phyloP scores from a whole-genome alignment of 2,329 filamentous ascomycete species.

The Elsinoe perseae region DNA sequence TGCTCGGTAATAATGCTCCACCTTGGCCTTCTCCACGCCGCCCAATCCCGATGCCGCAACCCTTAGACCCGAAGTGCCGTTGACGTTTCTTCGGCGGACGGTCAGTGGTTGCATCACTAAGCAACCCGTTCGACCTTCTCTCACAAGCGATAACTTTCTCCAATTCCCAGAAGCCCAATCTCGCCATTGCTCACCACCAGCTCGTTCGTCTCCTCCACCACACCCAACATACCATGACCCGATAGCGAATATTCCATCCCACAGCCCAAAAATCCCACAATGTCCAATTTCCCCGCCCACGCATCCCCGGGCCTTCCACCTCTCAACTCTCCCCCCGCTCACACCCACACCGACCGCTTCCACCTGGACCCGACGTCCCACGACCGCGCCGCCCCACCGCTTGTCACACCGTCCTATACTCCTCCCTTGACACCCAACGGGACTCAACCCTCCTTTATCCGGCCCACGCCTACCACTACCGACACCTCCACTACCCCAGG shows the following conservation, averaged over 20 bases:
- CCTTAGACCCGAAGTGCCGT: not conserved
- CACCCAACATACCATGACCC: not conserved
- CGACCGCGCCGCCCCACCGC: conserved; percentile 19
- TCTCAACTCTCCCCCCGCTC: conserved; percentile 46
- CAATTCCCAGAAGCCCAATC: not conserved
- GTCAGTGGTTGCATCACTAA: conserved; percentile 9
- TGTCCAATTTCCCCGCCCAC: conserved; percentile 31
- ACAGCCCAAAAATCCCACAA: not conserved
- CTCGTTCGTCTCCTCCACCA: not conserved
- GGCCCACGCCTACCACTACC: conserved; percentile 25
- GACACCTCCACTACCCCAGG: conserved; percentile 24
- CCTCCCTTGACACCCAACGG: conserved; percentile 38
- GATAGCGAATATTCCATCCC: not conserved
- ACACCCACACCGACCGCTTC: conserved; percentile 35
- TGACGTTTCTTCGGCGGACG: conserved; percentile 5
- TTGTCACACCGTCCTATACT: conserved; percentile 37
- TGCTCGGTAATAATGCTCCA: conserved; percentile 11
- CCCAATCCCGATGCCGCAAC: not conserved
- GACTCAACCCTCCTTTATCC: conserved; percentile 24
- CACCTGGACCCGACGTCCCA: conserved; percentile 33
- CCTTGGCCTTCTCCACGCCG: not conserved
- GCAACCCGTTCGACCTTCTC: not conserved
- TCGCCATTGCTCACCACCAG: not conserved
- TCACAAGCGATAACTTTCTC: not conserved
- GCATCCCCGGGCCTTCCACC: conserved; percentile 35